A percentile compares a stretch with the other conserved stretches of the same genome.
phyloP scores from a whole-genome alignment of 2,329 filamentous ascomycete species.

The Celoporthe dispersa region DNA sequence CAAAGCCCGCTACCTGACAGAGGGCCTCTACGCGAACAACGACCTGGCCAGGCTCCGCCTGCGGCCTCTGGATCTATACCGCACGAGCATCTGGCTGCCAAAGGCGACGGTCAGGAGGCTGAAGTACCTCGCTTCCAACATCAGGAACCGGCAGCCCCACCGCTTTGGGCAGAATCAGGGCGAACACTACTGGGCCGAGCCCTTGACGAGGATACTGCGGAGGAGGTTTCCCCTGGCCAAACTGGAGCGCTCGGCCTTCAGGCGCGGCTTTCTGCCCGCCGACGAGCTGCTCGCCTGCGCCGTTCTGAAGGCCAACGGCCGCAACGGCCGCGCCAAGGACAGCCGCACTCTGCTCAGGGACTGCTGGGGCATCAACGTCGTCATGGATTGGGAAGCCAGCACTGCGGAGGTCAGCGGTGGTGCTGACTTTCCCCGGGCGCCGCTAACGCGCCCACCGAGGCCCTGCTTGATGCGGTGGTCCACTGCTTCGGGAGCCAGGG shows the following conservation, averaged over 20 bases:
- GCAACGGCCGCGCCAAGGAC: slow-evolving; percentile 41
- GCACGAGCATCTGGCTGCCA: slow-evolving; percentile 26
- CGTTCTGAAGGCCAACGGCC: slow-evolving; percentile 47
- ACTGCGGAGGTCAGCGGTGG: slow-evolving; percentile 39
- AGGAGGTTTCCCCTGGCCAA: slow-evolving; percentile 32
- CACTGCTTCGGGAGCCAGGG: slow-evolving; percentile 71
- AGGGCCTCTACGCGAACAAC: slow-evolving; percentile 52
- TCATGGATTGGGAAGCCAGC: slow-evolving; percentile 14
- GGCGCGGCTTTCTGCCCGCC: neutral
- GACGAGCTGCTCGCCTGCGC: slow-evolving; percentile 48
- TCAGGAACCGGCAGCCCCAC: slow-evolving; percentile 26
- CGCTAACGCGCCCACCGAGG: slow-evolving; percentile 60
- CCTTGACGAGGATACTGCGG: slow-evolving; percentile 38
- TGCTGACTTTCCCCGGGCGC: slow-evolving; percentile 50
- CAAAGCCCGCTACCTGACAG: slow-evolving; percentile 51
- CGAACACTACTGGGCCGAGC: slow-evolving; percentile 34
- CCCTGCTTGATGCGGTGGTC: slow-evolving; percentile 68
- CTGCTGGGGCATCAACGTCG: slow-evolving; percentile 37
- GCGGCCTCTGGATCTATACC: slow-evolving; percentile 45
- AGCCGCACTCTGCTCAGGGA: slow-evolving; percentile 40
- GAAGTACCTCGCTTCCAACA: slow-evolving; percentile 33
- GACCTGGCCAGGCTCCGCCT: slow-evolving; percentile 47
- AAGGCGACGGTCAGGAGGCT: slow-evolving; percentile 31
- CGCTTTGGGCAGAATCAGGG: slow-evolving; percentile 40
- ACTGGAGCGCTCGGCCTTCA: neutral